Conservation (phyloP, 163 green algal species). For the Scenedesmus sp. region DNA sequence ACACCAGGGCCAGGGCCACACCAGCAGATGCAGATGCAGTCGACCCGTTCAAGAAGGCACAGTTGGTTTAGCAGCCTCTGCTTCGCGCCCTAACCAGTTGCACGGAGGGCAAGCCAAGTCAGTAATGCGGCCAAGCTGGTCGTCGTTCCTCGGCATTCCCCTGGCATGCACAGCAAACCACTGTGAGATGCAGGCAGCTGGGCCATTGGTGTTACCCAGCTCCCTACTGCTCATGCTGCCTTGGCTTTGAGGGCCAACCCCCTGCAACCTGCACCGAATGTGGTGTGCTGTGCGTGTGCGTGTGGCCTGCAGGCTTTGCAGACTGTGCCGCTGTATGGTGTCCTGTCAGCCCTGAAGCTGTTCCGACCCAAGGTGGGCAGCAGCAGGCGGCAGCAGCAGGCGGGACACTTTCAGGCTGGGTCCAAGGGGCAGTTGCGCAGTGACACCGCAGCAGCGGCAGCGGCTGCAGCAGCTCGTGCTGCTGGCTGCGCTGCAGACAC, state of each 20-base stretch:
- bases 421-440: neutral
- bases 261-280: neutral
- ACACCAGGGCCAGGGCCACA: too few relatives aligned
- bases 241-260: neutral
- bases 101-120: too few relatives aligned
- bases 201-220: neutral
- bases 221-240: neutral
- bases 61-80: too few relatives aligned
- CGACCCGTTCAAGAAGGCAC: too few relatives aligned
- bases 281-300: neutral
- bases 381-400: neutral
- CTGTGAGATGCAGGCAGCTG: neutral
- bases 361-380: slow-evolving; percentile 84
- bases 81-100: too few relatives aligned
- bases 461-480: neutral
- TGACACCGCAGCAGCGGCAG: neutral
- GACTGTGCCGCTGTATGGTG: slow-evolving; percentile 96
- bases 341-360: slow-evolving; percentile 89
- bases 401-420: neutral
- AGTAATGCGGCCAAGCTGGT: too few relatives aligned
- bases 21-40: too few relatives aligned
- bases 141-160: too few relatives aligned
- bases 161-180: too few relatives aligned
- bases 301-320: slow-evolving; percentile 79
- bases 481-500: neutral